Base-by-base conservation (phyloP, 73 alveolate genomes). In the Strombidium stylifer region DNA sequence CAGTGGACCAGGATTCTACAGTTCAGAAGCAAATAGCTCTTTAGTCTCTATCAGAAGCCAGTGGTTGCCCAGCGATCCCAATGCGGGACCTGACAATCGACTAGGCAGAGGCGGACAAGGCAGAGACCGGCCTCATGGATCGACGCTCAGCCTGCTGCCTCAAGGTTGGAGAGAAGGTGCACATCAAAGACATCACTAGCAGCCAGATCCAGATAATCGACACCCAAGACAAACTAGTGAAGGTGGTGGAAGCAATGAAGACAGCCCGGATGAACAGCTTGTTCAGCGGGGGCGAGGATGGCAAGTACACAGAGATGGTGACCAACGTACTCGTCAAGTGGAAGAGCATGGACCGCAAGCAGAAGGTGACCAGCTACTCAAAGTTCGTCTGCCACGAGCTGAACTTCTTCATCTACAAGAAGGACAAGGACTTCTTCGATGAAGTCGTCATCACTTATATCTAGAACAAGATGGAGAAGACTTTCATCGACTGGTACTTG, bases 371-470 rank as follows among this genome's bases (percentile, higher is more conserved):
- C 40, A 36, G 21, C 19, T 73, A 50, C 37, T 57, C 79, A 16
- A 54, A 82, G 25, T 75, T n/a, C 34, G 18, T 31, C 49, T 54
- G 67, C 19, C 84, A 73, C 66, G 93, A 82, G 50, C 34, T 82
- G 40, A 73, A 82, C 47, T 21, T 74, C 41, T 82, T 82, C 77
- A 19, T 82, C 18, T 53, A 59, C 28, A n/a, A 41, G 15, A 73
- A 73, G 28, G 93, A 82, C 57, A 47, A 46, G 10, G 73, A 65
- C 6, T 82, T 58, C 72, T 82, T 74, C 46, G 81, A 62, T 23
- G 50, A 37, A 11, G 85, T 75, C 0, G 82, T 73, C 41, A 50
- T 44, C 20, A 87, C 93, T 7, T 73, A 54, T 59, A 11, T 82
- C 0, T n/a, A 21, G 16, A 57, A 58, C 59, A 82, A 82, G 45